A percentile compares a stretch with the other conserved stretches of the same genome.
These are phyloP conservation scores for Colletotrichum orbiculare DNA, from an alignment of 2,329 filamentous ascomycete genomes.

Conservation along the genomic window DNA sequence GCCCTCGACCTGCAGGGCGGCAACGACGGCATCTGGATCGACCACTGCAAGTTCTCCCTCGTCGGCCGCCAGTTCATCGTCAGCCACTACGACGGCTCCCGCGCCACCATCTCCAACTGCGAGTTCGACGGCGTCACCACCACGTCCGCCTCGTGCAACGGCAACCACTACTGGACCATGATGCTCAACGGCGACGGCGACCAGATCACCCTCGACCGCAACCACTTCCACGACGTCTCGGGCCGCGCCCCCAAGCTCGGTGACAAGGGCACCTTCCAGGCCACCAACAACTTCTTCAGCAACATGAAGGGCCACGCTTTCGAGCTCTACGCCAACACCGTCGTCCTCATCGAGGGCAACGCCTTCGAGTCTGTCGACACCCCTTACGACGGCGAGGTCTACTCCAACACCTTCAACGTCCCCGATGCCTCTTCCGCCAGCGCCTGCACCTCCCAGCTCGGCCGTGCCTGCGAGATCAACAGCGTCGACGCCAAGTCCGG, in stretches of 20 bases:
- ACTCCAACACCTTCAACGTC: conserved; percentile 40
- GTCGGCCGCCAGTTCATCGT: conserved; percentile 14
- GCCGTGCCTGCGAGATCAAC: conserved; percentile 32
- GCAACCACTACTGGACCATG: conserved; percentile 59
- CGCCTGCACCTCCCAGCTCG: conserved; percentile 19
- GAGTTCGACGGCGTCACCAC: conserved; percentile 55
- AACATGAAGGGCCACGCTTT: conserved; percentile 57
- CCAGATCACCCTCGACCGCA: conserved; percentile 54
- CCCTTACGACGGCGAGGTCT: conserved; percentile 47
- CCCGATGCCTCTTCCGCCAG: conserved; percentile 39
- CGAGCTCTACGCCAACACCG: conserved; percentile 46
- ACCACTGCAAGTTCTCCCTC: conserved; percentile 49
- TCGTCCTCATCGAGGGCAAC: conserved; percentile 56
- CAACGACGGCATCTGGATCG: conserved; percentile 48
- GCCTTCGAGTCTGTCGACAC: conserved; percentile 48
- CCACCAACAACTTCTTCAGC: conserved; percentile 56
- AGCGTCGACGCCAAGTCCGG: conserved; percentile 37
- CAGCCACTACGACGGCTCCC: conserved; percentile 34
- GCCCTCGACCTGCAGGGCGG: conserved; percentile 45
- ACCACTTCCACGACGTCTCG: conserved; percentile 57
- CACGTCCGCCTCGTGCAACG: conserved; percentile 56
- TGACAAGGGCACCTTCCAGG: conserved; percentile 46
- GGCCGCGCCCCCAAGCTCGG: conserved; percentile 45
- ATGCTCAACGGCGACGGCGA: conserved; percentile 53
- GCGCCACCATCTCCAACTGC: conserved; percentile 58